phyloP scores from a whole-genome alignment of 306 rosid species.

The Malus orientalis region DNA sequence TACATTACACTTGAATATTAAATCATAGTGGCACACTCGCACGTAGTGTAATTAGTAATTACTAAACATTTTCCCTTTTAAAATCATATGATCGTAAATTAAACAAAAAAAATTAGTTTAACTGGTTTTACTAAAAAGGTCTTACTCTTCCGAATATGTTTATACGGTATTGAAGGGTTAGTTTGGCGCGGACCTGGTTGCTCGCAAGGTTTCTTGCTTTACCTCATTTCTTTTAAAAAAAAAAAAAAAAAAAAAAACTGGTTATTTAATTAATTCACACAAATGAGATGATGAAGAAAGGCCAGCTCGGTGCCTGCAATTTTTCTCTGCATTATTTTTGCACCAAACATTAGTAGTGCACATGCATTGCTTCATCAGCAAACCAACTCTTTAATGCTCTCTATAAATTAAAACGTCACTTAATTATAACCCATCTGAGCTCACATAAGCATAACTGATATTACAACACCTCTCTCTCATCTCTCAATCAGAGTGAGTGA shows the following conservation, averaged over 20 bases:
- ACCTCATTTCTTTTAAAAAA: too few relatives aligned
- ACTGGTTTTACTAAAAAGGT: not conserved
- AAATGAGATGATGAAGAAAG: slow-evolving; percentile 20
- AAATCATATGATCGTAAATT: not conserved
- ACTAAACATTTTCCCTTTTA: not conserved
- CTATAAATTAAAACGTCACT: not conserved
- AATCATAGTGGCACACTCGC: not conserved
- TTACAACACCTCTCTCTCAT: not conserved
- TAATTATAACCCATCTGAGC: not conserved
- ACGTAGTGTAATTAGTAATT: not conserved
- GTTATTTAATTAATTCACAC: not conserved
- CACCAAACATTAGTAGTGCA: slow-evolving; percentile 30
- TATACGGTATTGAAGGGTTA: too few relatives aligned
- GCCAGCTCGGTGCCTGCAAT: slow-evolving; percentile 43
- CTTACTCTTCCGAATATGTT: too few relatives aligned
- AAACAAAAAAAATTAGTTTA: not conserved
- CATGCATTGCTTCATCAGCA: slow-evolving; percentile 55
- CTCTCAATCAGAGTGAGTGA: not conserved
- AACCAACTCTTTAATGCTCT: slow-evolving; percentile 11
- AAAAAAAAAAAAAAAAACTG: too few relatives aligned
- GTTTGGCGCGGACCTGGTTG: too few relatives aligned
- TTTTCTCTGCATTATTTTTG: slow-evolving; percentile 38
- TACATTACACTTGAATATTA: not conserved
- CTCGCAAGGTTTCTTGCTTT: too few relatives aligned
- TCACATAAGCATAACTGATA: not conserved